Conservation (phyloP, 2,329 filamentous ascomycete species). For the Penicillium sp. region DNA sequence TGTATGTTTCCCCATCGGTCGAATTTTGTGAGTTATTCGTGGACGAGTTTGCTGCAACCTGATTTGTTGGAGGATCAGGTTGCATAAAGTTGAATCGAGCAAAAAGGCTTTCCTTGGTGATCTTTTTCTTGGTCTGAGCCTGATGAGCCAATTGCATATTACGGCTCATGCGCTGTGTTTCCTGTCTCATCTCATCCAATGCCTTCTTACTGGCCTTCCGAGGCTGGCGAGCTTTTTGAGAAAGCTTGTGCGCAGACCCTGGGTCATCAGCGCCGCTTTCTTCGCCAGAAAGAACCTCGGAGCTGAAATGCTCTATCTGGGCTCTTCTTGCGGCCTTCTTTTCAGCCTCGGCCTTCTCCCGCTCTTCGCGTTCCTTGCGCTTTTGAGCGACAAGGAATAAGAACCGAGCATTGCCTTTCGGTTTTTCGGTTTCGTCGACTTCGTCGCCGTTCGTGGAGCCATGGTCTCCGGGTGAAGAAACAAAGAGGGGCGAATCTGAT, state of each 20-base stretch:
- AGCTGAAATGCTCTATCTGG: slow-evolving; percentile 35
- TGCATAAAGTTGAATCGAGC: slow-evolving; percentile 76
- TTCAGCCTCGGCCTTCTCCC: slow-evolving; percentile 58
- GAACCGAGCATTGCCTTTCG: slow-evolving; percentile 60
- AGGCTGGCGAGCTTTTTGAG: slow-evolving; percentile 66
- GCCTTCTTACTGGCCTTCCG: slow-evolving; percentile 94
- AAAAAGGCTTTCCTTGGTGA: slow-evolving; percentile 79
- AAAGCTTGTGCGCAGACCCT: slow-evolving; percentile 66
- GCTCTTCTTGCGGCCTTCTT: slow-evolving; percentile 40
- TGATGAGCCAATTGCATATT: slow-evolving; percentile 91
- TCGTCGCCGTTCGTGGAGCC: slow-evolving; percentile 17
- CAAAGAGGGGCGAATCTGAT: slow-evolving; percentile 47
- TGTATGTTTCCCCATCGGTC: slow-evolving; percentile 44
- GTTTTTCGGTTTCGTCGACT: slow-evolving; percentile 28
- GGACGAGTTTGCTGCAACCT: slow-evolving; percentile 36
- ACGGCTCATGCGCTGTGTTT: slow-evolving; percentile 87
- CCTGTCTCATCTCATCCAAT: slow-evolving; percentile 88
- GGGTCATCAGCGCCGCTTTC: slow-evolving; percentile 62
- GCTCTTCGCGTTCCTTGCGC: slow-evolving; percentile 68
- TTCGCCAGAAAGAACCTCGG: slow-evolving; percentile 50
- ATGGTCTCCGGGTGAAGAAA: slow-evolving; percentile 38
- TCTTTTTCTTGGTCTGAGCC: slow-evolving; percentile 87
- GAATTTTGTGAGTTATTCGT: slow-evolving; percentile 54
- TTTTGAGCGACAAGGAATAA: slow-evolving; percentile 73
- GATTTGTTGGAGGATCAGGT: slow-evolving; percentile 33